These are phyloP conservation scores for Rhizophora mangle DNA, from an alignment of 345 rosid genomes.

Conservation along the genomic window DNA sequence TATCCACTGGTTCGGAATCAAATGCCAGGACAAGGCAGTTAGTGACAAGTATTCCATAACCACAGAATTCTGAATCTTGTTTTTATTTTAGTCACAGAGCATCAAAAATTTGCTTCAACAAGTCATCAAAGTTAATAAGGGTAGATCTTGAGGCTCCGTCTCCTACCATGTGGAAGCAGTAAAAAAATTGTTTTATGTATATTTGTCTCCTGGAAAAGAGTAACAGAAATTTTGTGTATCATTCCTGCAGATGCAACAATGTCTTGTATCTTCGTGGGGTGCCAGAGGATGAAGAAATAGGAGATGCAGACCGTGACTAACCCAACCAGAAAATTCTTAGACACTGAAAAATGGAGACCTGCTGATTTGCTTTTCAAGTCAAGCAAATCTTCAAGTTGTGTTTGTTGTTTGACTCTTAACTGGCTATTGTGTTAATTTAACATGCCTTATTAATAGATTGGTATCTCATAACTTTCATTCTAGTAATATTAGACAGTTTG, in stretches of 20 bases:
- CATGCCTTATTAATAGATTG: not conserved
- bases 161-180: too few relatives aligned
- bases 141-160: too few relatives aligned
- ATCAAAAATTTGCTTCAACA: too few relatives aligned
- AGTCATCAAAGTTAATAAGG: too few relatives aligned
- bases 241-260: constrained; percentile 72
- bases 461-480: not conserved
- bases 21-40: too few relatives aligned
- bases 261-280: constrained; percentile 88
- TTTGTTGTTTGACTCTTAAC: not conserved
- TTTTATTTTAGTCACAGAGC: too few relatives aligned
- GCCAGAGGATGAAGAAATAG: constrained; percentile 91
- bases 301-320: constrained; percentile 67
- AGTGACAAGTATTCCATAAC: too few relatives aligned
- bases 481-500: not conserved
- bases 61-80: too few relatives aligned
- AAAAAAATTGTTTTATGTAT: not conserved
- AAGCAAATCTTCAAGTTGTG: too few relatives aligned
- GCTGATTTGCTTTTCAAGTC: not conserved
- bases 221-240: not conserved
- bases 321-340: too few relatives aligned
- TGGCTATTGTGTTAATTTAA: not conserved
- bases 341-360: not conserved
- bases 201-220: not conserved
- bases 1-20: too few relatives aligned